Base-by-base conservation (phyloP, 805 yeast genomes). In the Wickerhamomyces ciferrii region DNA sequence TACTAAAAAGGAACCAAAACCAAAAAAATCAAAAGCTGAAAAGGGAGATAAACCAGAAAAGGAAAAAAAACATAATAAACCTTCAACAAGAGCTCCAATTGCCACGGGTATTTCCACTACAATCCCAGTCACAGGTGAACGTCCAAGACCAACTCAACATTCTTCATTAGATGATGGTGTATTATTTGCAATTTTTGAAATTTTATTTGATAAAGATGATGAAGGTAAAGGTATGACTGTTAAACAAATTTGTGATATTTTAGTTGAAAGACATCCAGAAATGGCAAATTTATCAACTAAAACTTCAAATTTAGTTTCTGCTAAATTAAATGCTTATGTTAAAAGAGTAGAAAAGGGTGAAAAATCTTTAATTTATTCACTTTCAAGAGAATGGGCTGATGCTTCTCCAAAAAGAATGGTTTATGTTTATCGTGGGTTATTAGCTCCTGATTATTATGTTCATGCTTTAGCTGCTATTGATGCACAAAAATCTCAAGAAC, bases 391-490 rank as follows among this genome's bases (percentile, higher is more conserved):
- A 63, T 87, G 96, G 96, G 92, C 95, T 3, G 92, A 86, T 63
- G 89, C 92, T 17, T 81, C 89, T 2, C 96, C 96, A 43, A 83
- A 87, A 59, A 75, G 96, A 70, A 87, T 87, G 96, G 90, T 87
- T 24, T 87, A 87, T 58, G 90, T 85, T 43, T 87, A 87, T 63
- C 79, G 94, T 58, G 96, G 95, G 35, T 67, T 84, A 25, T 70
- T 87, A 50, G 78, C 92, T 27, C 74, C 79, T n/a, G 91, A 86
- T 60, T 87, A 83, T 65, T 83, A 83, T 55, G 66, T 80, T 36
- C 87, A 83, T 59, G 92, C 87, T 8, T 77, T 81, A 43, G 77
- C 75, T 51, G 80, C 83, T 41, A 75, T 81, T 70, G 84, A 79
- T 48, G 61, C 65, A 51, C 80, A 76, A 52, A 74, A 71, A 48